Evolutionary conservation across 75 land plant genomes (phyloP).

Genomic region (Picea glauca): DNA sequence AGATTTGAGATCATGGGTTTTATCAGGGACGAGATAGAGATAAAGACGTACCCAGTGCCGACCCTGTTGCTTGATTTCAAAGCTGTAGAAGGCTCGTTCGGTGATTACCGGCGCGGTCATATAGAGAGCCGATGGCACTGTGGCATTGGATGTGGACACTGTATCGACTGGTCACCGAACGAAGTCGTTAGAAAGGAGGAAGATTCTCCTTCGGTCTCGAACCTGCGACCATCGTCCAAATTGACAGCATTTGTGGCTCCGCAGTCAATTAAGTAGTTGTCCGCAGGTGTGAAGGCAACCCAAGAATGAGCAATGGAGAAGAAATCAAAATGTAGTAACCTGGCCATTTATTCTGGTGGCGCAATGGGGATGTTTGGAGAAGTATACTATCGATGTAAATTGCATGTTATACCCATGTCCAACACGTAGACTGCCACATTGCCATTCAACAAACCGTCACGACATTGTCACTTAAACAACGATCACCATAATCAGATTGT

Average conservation of each 20-base stretch:
- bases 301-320: too few species aligned
- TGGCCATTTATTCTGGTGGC: too few species aligned
- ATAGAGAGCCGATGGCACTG: slow-evolving; percentile 13
- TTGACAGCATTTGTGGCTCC: slow-evolving; percentile 40
- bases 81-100: slow-evolving; percentile 23
- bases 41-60: slow-evolving; percentile 63
- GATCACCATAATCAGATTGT: too few species aligned
- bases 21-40: slow-evolving; percentile 42
- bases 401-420: too few species aligned
- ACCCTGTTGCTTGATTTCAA: slow-evolving; percentile 34
- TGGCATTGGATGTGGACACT: neutral
- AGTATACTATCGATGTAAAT: too few species aligned
- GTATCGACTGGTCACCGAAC: neutral
- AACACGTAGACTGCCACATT: too few species aligned
- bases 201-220: slow-evolving; percentile 25
- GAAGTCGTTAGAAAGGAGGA: slow-evolving; percentile 13
- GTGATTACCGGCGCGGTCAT: slow-evolving; percentile 44
- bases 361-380: too few species aligned
- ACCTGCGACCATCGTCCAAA: slow-evolving; percentile 31
- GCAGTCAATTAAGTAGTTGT: slow-evolving; percentile 49
- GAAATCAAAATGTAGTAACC: too few species aligned
- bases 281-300: slow-evolving; percentile 34
- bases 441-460: too few species aligned
- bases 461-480: too few species aligned
- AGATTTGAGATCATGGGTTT: slow-evolving; percentile 16